phyloP scores from a whole-genome alignment of 2,329 filamentous ascomycete species.

The Trichoderma simmonsii region DNA sequence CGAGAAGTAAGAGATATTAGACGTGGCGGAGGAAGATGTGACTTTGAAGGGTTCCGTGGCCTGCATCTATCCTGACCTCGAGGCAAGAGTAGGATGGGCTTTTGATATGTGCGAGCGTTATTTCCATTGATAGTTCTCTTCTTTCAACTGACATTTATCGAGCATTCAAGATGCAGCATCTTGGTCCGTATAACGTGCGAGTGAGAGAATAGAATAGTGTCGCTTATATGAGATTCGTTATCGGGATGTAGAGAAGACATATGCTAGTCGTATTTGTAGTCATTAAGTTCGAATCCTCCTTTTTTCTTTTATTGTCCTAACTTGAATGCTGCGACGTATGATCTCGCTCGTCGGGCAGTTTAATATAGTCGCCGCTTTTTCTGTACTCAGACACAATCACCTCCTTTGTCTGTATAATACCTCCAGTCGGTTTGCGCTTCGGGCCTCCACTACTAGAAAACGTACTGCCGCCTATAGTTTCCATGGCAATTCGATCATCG shows the following conservation, averaged over 20 bases:
- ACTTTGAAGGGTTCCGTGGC: background rate
- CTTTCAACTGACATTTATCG: background rate
- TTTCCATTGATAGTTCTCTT: too few species aligned
- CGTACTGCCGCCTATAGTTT: slow-evolving; percentile 14
- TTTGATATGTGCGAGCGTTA: background rate
- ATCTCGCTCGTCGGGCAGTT: slow-evolving; percentile 12
- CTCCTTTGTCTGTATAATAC: slow-evolving; percentile 12
- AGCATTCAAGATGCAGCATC: background rate
- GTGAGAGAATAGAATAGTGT: background rate
- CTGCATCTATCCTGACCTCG: background rate
- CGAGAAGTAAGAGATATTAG: slow-evolving; percentile 1
- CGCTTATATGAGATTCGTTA: background rate
- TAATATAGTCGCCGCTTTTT: slow-evolving; percentile 7
- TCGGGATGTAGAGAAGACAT: background rate
- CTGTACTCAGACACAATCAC: slow-evolving; percentile 11
- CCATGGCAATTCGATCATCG: background rate
- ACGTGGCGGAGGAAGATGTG: background rate
- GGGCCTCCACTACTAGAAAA: background rate
- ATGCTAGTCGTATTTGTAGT: background rate
- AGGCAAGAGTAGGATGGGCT: background rate
- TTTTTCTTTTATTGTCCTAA: background rate
- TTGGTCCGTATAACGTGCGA: background rate
- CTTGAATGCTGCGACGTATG: background rate
- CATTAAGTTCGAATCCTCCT: background rate
- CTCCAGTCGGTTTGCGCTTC: slow-evolving; percentile 9